Conservation (phyloP, 441 rosid species). For the Croton setiger region DNA sequence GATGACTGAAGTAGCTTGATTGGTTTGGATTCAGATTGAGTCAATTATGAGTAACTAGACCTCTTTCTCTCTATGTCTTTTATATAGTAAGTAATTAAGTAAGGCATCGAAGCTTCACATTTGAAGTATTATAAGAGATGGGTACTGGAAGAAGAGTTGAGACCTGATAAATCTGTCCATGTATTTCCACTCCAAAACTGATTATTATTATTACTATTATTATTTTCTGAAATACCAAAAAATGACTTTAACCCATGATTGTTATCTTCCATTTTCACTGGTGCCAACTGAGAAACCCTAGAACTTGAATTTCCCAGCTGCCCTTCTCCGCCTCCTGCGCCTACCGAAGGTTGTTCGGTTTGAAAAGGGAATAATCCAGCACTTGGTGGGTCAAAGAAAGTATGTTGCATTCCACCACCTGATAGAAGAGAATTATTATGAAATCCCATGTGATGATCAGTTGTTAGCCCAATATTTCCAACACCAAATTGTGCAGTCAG, state of each 20-base stretch:
- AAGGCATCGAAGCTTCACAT: background rate
- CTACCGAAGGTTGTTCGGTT: slow-evolving; percentile 29
- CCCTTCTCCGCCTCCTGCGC: slow-evolving; percentile 15
- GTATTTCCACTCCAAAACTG: slow-evolving; percentile 59
- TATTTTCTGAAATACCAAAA: slow-evolving; percentile 29
- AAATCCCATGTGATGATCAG: slow-evolving; percentile 37
- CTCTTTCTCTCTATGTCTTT: no score
- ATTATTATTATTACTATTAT: slow-evolving; percentile 25
- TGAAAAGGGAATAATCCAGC: slow-evolving; percentile 49
- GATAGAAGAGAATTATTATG: slow-evolving; percentile 35
- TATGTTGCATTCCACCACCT: slow-evolving; percentile 43
- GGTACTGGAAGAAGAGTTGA: slow-evolving; percentile 62
- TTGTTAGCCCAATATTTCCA: slow-evolving; percentile 49
- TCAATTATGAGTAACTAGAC: background rate
- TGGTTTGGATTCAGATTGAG: background rate
- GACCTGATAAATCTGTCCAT: slow-evolving; percentile 83
- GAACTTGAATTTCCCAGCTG: slow-evolving; percentile 37
- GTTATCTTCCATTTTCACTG: slow-evolving; percentile 70
- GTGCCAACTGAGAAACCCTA: slow-evolving; percentile 46
- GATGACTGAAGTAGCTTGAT: no score
- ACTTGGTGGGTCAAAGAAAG: slow-evolving; percentile 30
- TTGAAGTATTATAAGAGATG: slow-evolving; percentile 29
- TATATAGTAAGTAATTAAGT: background rate
- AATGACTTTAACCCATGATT: slow-evolving; percentile 39
- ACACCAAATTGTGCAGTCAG: slow-evolving; percentile 37